Percentiles rank a stretch among this genome's conserved stretches.
Evolutionary conservation across 768 basidiomycete genomes (phyloP).

Genomic region (Holtermanniella nyarrowii): DNA sequence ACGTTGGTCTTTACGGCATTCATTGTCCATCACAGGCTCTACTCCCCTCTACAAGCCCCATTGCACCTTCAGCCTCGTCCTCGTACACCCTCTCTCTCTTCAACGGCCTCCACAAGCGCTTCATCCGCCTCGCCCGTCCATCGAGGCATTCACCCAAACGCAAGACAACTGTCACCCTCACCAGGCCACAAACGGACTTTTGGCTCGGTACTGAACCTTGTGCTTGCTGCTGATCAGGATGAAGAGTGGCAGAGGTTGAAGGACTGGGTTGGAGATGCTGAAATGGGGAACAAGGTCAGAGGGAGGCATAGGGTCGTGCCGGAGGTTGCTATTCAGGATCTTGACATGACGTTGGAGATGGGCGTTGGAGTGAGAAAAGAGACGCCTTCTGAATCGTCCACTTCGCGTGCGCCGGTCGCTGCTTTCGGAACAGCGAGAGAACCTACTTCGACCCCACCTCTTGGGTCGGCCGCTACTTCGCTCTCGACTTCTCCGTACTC

Average conservation of each 20-base stretch:
- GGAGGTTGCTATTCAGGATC: not conserved
- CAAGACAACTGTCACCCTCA: too few species aligned
- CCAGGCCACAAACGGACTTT: slow-evolving; percentile 10
- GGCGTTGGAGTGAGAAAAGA: not conserved
- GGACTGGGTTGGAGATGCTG: slow-evolving; percentile 34
- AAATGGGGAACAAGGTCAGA: slow-evolving; percentile 2
- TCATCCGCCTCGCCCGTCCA: not conserved
- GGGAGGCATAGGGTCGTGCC: not conserved
- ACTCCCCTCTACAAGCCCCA: not conserved
- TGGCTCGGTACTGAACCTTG: slow-evolving; percentile 23
- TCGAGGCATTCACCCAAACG: not conserved
- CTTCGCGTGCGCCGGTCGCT: not conserved
- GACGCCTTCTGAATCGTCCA: not conserved
- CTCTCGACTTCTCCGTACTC: slow-evolving; percentile 13
- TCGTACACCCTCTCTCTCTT: not conserved
- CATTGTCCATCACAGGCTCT: not conserved
- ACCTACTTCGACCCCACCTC: slow-evolving; percentile 25
- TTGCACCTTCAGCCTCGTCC: not conserved
- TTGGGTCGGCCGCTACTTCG: slow-evolving; percentile 29
- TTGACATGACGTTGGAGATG: not conserved
- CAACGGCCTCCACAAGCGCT: not conserved
- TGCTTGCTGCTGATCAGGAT: slow-evolving; percentile 25
- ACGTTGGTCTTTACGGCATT: not conserved
- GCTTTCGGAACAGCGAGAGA: not conserved
- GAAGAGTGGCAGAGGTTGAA: slow-evolving; percentile 10